Base-by-base conservation (phyloP, 2,329 filamentous ascomycete genomes). In the Sclerotiophoma versabilis region DNA sequence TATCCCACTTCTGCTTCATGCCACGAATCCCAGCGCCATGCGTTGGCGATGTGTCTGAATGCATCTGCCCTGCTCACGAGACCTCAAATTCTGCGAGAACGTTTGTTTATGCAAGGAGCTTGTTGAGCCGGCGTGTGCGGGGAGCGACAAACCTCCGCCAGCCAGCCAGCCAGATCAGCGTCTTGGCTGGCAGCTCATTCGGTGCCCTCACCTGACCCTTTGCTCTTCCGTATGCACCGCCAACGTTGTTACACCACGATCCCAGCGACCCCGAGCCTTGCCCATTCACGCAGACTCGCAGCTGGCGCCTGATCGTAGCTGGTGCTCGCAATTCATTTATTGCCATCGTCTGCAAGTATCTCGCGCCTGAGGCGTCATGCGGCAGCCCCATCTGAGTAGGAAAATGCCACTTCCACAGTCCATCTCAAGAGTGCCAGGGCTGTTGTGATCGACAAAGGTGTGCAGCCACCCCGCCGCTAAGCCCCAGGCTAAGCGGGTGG, bases 381-480 rank as follows among this genome's bases (percentile, higher is more conserved):
- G 58, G 42, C 14, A 25, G n/a, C 30, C 15, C 29, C 54, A 59
- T 46, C 42, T 54, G 54, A 58, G 45, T 10, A 32, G 25, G 14
- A 38, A 26, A 22, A 39, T 56, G 41, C 33, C 44, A 37, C 33
- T 17, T 42, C 15, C 20, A 36, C 38, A 39, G 30, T 32, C 44
- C 34, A 20, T 25, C 50, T 22, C 19, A 44, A 44, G 49, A 41
- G 19, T 23, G 5, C 47, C 45, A 47, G 22, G 43, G 38, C 47
- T 59, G 58, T 48, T 36, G 26, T 62, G 68, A 69, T 70, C 63
- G 58, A 56, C 65, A 45, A 44, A 49, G 60, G 59, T 58, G 49
- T 56, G 47, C 66, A 68, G 68, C 66, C 65, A 69, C 64, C 58
- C 66, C 64, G 63, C 64, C 57, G 63, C 66, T 70, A 68, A 47